Percentiles rank a stretch among this genome's conserved stretches.
These are phyloP conservation scores for Ganoderma lingzhi DNA, from an alignment of 1,284 basidiomycete species.

Conservation along the genomic window DNA sequence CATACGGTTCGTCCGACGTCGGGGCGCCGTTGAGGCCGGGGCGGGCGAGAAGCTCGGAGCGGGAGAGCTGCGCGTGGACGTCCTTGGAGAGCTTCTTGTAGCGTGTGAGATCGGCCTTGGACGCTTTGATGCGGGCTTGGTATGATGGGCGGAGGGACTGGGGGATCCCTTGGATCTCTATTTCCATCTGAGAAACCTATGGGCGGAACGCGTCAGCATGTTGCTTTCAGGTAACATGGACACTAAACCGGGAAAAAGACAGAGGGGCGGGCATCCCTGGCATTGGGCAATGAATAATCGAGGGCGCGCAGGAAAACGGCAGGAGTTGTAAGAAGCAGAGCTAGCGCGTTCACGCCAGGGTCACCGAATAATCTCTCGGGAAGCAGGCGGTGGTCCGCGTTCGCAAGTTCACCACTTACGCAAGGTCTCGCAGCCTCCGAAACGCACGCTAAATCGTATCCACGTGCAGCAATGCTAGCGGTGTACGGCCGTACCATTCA, in stretches of 20 bases:
- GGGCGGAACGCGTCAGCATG: slow-evolving; percentile 17
- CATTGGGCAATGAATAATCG: no score
- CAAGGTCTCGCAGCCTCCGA: not conserved
- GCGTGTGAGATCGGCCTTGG: no score
- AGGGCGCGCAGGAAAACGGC: not conserved
- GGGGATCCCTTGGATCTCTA: slow-evolving; percentile 96
- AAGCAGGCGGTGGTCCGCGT: not conserved
- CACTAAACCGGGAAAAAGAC: no score
- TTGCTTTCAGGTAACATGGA: no score
- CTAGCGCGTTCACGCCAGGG: no score
- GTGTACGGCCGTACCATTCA: not conserved
- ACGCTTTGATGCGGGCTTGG: no score
- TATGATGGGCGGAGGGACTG: slow-evolving; percentile 74
- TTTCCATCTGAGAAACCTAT: slow-evolving; percentile 96
- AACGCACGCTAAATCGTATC: not conserved
- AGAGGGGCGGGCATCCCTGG: no score
- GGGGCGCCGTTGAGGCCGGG: slow-evolving; percentile 50
- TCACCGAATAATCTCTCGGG: not conserved
- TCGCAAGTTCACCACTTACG: not conserved
- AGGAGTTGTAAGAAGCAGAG: no score
- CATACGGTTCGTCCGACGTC: slow-evolving; percentile 85
- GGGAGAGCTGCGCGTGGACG: no score
- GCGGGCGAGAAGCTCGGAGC: slow-evolving; percentile 46
- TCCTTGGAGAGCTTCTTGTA: no score
- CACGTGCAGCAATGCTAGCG: not conserved